Evolutionary conservation across 106 monocot species (phyloP), one percentile per base, ranked within the genome.

Genomic region (Dendrobium catenatum): DNA sequence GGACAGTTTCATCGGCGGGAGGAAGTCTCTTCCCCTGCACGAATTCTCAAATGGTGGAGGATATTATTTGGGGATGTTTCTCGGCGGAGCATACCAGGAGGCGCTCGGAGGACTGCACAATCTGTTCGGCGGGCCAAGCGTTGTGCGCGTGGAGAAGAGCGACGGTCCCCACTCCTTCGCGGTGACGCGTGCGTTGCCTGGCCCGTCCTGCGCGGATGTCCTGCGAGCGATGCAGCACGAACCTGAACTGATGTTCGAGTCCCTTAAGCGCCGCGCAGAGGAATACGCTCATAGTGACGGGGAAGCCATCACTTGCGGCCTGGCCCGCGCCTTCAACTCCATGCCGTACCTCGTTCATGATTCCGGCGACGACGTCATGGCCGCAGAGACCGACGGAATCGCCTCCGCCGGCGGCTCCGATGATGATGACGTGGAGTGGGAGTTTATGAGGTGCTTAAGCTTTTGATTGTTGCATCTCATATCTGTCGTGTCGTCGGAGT

Each of bases 41-140:
- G 93, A 95, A 49, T 15, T 90, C 13, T 48, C 58, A 11, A 84
- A 44, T 26, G 59, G 17, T 3, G 81, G 85, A 0, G 88, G 88
- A 0, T 99, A 99, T 81, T 99, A 95, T 68, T 80, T 99, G 75
- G 98, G 98, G 33, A 99, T 99, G 98, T 99, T 99, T 77, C 84
- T 99, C 13, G 98, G 98, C 27, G 98, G 98, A 19, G 95, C 98
- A 26, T 99, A 99, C 86, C 98, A 99, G 89, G 98, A 99, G 88
- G 95, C 98, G 29, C 86, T 99, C 11, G 98, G 98, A 0, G 98
- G 98, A 4, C 80, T 93, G 81, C 98, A 99, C 88, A 99, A 99
- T 78, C 91, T 99, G 26, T 93, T 99, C 44, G 98, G 98, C 1
- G 93, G 98, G 48, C 95, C 98, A 46, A 99, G 98, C 81, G 89